Evolutionary conservation across 225 moss, liverwort and hornwort species (phyloP), one percentile per base, ranked within the genome.

Genomic region (Rhytidiadelphus loreus): DNA sequence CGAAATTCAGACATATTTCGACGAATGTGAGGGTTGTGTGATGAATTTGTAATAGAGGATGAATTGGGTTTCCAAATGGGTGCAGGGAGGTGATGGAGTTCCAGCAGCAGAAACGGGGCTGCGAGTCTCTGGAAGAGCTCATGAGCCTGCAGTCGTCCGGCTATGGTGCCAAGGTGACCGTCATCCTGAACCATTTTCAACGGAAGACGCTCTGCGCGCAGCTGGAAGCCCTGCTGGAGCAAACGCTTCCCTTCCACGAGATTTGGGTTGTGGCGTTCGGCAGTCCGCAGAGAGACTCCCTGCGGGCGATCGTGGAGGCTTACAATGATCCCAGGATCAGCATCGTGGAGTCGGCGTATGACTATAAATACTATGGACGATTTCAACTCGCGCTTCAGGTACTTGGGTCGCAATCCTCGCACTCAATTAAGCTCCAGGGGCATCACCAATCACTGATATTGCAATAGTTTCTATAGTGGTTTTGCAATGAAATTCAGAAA

Each of bases 211-310:
- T 98, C 28, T 98, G 98, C 77, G 89, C 93, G 20, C 98, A 98
- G 91, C 90, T 98, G 53, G 96, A 98, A 26, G 95, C 96, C 60
- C 83, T 98, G 23, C 61, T 94, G 48, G 86, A 90, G 44, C 98
- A 98, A 82, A 96, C 96, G 59, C 93, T 97, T 12, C 92, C 97
- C 33, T 97, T 98, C 81, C 93, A 98, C 85, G 95, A 93, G 64
- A 86, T 98, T 22, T 98, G 98, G 98, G 96, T 98, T 57, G 90
- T 98, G 50, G 98, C 97, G 5, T 98, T 98, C n/a, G 98, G 98
- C 50, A 96, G 96, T 81, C 97, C 98, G 46, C 87, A 96, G 72
- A 89, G 91, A 46, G 84, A 58, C 22, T 84, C 91, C 33, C 86
- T 98, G 33, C 91, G 96, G 32, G 52, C 85, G 19, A 95, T 96